Evolutionary conservation across 106 monocot genomes (phyloP).

Genomic region (Triglochin maritima): DNA sequence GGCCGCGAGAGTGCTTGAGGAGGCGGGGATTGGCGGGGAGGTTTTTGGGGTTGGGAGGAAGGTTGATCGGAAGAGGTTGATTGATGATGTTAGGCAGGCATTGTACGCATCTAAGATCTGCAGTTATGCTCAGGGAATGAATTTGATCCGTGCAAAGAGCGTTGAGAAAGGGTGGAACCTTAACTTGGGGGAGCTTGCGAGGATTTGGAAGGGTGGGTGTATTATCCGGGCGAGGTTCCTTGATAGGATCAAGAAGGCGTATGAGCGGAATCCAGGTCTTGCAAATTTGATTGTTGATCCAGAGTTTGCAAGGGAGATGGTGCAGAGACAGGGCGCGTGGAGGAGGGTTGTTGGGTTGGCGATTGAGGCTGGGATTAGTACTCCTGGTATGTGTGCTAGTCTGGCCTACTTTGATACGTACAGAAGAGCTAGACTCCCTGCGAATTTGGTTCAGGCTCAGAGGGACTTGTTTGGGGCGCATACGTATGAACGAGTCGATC

Average conservation of each 20-base stretch:
- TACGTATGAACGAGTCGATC: conserved; percentile 22
- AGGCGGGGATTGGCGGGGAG: conserved; percentile 2
- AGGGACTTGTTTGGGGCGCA: conserved; percentile 24
- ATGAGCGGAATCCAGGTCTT: conserved; percentile 6
- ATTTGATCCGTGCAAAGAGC: conserved; percentile 12
- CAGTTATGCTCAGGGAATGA: conserved; percentile 28
- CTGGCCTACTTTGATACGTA: conserved; percentile 23
- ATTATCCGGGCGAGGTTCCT: conserved; percentile 19
- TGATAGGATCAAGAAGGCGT: conserved; percentile 28
- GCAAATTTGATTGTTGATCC: conserved; percentile 15
- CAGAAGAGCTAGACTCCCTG: conserved; percentile 18
- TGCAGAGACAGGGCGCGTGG: conserved; percentile 17
- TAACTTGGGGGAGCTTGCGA: conserved; percentile 15
- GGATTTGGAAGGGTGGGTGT: conserved; percentile 27
- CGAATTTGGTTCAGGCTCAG: conserved; percentile 24
- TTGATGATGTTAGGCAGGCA: conserved; percentile 22
- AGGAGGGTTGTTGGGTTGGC: conserved; percentile 19
- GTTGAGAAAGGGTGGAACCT: conserved; percentile 17
- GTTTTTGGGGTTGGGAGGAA: neutral
- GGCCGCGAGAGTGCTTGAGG: conserved; percentile 7
- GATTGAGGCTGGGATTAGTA: conserved; percentile 12
- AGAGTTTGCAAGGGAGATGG: conserved; percentile 16
- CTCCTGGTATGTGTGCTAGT: conserved; percentile 17
- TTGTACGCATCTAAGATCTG: conserved; percentile 27
- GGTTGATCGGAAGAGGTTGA: conserved; percentile 11